Evolutionary conservation across 768 basidiomycete species (phyloP), one percentile per base, ranked within the genome.

Genomic region (Mycena albidolilacea): DNA sequence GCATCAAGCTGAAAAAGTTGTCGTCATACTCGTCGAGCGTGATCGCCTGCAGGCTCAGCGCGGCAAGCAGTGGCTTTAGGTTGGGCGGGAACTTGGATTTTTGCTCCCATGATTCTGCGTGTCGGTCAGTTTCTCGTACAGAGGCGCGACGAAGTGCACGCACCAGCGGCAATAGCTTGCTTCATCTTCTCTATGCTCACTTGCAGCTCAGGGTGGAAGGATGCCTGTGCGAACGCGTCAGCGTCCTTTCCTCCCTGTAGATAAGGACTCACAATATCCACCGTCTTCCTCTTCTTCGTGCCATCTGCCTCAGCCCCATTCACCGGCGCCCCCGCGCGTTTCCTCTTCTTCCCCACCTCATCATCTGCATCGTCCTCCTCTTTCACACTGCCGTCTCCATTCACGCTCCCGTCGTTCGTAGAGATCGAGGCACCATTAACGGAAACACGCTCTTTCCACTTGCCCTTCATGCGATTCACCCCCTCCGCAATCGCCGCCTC

Each of bases 1-100:
- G 95, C 90, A 98, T 93, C 21, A 93, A 85, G 77, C 90, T 92
- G 84, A 97, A 98, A 81, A 97, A 97, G 77, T 94, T 90, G 19
- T 97, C 97, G 73, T 95, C 93, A 82, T 97, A 98, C 79, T 97
- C 92, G 80, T 92, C 94, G n/a, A 94, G 87, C 37, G 88, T 85
- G 77, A 97, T 90, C 0, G 97, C 97, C 62, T 91, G 87, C 48
- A 95, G 78, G 0, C 96, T 95, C 50, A 95, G 87, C 11, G 89
- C 80, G n/a, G 86, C 84, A 5, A 99, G 87, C 7, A 90, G 74
- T 0, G 94, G 94, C 74, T 95, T 95, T 75, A 99, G 83, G 7
- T 81, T 77, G 0, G 92, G 91, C 9, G 97, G 97, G 84, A 99
- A 99, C 80, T 96, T 97, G 77, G 93, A 93, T 84, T 95, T 97